Percentiles rank a stretch among this genome's conserved stretches.
These are phyloP conservation scores for Monosporozyma unispora DNA, from an alignment of 805 yeast species.

Conservation along the genomic window DNA sequence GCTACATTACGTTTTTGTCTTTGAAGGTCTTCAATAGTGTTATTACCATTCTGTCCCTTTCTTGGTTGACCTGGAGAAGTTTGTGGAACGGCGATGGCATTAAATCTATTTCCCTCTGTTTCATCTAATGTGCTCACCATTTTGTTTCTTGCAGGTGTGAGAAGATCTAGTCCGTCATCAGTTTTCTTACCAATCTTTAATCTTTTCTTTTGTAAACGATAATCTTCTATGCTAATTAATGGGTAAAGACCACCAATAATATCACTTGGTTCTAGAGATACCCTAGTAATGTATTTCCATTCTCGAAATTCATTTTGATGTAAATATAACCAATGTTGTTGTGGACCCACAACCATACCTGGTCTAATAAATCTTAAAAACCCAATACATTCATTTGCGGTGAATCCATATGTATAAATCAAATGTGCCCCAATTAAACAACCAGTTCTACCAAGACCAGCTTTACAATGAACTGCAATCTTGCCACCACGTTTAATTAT, in stretches of 20 bases:
- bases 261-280: conserved; percentile 58
- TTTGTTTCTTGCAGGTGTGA: conserved; percentile 28
- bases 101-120: conserved; percentile 25
- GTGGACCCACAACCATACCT: conserved; percentile 99
- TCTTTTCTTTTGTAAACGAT: conserved; percentile 42
- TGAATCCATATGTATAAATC: conserved; percentile 92
- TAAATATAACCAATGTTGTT: conserved; percentile 95
- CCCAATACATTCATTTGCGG: conserved; percentile 94
- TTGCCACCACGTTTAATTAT: conserved; percentile 80
- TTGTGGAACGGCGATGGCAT: conserved; percentile 52
- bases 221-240: conserved; percentile 52
- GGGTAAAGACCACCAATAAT: conserved; percentile 61
- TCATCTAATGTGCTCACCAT: conserved; percentile 16
- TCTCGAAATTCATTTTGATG: conserved; percentile 95
- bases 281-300: conserved; percentile 87
- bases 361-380: conserved; percentile 95
- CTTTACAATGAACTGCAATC: conserved; percentile 98
- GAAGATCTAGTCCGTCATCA: conserved; percentile 18
- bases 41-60: conserved; percentile 38
- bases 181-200: conserved; percentile 24
- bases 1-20: conserved; percentile 2
- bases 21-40: conserved; percentile 29
- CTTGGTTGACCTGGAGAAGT: conserved; percentile 98
- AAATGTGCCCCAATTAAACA: conserved; percentile 95
- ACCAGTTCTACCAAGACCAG: conserved; percentile 96